Evolutionary conservation across 2,329 filamentous ascomycete species (phyloP).

Genomic region (Microcyclospora tardicrescens): DNA sequence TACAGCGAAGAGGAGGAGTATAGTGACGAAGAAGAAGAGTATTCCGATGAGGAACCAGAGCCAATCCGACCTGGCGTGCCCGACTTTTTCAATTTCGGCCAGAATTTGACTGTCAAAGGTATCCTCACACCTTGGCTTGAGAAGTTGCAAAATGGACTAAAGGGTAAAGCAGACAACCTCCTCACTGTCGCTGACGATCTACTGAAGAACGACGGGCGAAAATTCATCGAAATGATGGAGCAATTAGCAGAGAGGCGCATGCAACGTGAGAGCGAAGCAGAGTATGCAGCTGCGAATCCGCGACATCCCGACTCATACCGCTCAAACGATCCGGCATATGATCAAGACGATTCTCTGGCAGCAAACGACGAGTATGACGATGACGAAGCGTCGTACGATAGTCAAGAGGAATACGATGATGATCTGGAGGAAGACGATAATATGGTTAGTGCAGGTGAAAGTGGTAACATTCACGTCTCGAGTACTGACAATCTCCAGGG

Average conservation of each 20-base stretch:
- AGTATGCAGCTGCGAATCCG: conserved; percentile 49
- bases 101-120: conserved; percentile 90
- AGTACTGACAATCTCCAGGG: conserved; percentile 48
- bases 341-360: conserved; percentile 59
- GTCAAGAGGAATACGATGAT: conserved; percentile 51
- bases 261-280: conserved; percentile 87
- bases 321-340: conserved; percentile 31
- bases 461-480: conserved; percentile 13
- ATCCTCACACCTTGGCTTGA: conserved; percentile 26
- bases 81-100: conserved; percentile 96
- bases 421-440: conserved; percentile 48
- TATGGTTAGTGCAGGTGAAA: conserved; percentile 35
- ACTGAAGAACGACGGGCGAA: conserved; percentile 96
- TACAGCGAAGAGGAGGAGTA: conserved; percentile 44
- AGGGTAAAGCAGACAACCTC: conserved; percentile 64
- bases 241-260: conserved; percentile 93
- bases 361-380: conserved; percentile 70
- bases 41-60: conserved; percentile 51
- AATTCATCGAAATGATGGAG: conserved; percentile 99
- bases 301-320: conserved; percentile 34
- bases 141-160: conserved; percentile 24
- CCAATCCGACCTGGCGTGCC: conserved; percentile 39
- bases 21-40: conserved; percentile 44
- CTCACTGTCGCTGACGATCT: conserved; percentile 97
- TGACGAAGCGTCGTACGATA: conserved; percentile 53